A percentile compares a stretch with the other conserved stretches of the same genome.
Conservation (phyloP, 2,329 filamentous ascomycete species). For the Stagonosporopsis cucurbitacearum region DNA sequence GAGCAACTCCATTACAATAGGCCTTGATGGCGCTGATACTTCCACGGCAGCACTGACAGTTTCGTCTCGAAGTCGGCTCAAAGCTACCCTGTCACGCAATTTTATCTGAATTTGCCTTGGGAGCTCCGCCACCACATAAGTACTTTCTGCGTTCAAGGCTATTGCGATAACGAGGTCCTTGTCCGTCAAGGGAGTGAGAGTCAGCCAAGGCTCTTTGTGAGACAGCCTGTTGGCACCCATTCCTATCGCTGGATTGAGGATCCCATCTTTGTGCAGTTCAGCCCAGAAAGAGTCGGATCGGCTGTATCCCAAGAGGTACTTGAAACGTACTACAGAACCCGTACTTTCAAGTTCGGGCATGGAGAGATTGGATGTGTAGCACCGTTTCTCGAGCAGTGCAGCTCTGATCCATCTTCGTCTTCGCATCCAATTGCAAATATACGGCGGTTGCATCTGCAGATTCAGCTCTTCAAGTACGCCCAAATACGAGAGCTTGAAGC, state of each 20-base stretch:
- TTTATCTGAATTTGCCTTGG: slow-evolving; percentile 24
- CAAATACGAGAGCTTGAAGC: background rate
- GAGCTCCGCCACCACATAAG: slow-evolving; percentile 31
- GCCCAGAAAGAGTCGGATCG: slow-evolving; percentile 1
- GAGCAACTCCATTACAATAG: background rate
- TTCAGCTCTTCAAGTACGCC: slow-evolving; percentile 20
- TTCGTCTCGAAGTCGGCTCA: background rate
- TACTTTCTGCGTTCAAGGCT: slow-evolving; percentile 25
- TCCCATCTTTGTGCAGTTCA: slow-evolving; percentile 13
- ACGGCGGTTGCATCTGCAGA: slow-evolving; percentile 21
- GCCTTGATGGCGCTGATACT: background rate
- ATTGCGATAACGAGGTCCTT: slow-evolving; percentile 30
- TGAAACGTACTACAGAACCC: slow-evolving; percentile 28
- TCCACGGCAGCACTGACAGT: background rate
- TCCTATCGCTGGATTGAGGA: slow-evolving; percentile 31
- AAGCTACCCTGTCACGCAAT: background rate
- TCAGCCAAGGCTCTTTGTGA: slow-evolving; percentile 18
- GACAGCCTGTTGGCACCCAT: slow-evolving; percentile 17
- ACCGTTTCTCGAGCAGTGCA: slow-evolving; percentile 20
- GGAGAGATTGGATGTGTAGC: slow-evolving; percentile 21
- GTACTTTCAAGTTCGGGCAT: slow-evolving; percentile 30
- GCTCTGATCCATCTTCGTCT: slow-evolving; percentile 18
- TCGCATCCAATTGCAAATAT: slow-evolving; percentile 21
- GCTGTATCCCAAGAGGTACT: slow-evolving; percentile 24
- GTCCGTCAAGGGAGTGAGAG: slow-evolving; percentile 15